Base-by-base conservation (phyloP, 192 early-diverging fungal genomes). In the Coemansia sp. region DNA sequence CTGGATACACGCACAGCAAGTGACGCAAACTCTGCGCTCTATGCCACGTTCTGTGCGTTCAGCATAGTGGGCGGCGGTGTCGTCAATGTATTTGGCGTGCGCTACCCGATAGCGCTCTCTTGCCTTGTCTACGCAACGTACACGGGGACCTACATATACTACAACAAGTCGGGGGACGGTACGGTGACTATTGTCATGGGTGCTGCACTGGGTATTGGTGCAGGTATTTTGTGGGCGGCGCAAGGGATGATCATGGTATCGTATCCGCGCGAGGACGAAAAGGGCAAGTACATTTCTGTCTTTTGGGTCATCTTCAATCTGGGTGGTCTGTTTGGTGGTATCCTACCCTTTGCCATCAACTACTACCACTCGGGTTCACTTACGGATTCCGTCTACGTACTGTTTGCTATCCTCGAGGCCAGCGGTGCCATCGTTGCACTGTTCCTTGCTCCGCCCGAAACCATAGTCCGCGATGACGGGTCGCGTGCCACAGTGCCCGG, bases 251-350 rank as follows among this genome's bases (percentile, higher is more conserved):
- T 94, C 52, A 89, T 91, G 86, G 83, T 92, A 55, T 87, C 91
- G 29, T 92, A 94, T 69, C 91, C 92, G 11, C 69, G 68, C 17
- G 92, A 93, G 64, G 54, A 77, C 10, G 82, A 90, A 61, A 93
- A 93, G 83, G 91, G 91, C 40, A 87, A 84, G 59, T 90, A 78
- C 68, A 91, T 94, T 40, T 84, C 84, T 42, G 85, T 88, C 45
- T 94, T 94, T 81, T 93, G 90, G 90, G 83, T 87, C 54, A 85
- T 92, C 22, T 94, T 92, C 81, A 81, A 81, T 36, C 67, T 86
- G 57, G 92, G 92, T 58, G 91, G 86, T 25, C 81, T 89, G 38
- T 48, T 94, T 33, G 92, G 92, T 79, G 85, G 85, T 56, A 72
- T 87, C 14, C 81, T 94, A 57, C 83, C 84, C 22, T 83, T 92